Base-by-base conservation (phyloP, 1,284 basidiomycete genomes). In the Melampsora americana region DNA sequence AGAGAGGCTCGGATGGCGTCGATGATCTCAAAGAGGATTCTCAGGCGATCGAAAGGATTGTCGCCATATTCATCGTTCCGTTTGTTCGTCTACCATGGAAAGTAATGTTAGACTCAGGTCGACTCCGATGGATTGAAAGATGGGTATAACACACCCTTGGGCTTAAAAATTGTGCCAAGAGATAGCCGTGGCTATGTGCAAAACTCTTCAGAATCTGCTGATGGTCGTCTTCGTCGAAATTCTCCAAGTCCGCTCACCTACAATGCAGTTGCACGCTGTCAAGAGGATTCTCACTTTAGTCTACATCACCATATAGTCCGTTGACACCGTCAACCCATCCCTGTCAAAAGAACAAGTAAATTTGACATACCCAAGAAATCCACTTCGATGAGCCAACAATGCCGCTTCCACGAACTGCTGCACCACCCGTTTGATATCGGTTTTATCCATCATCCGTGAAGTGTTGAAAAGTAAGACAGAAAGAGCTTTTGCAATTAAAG, bases 21-120 rank as follows among this genome's bases (percentile, higher is more conserved):
- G 53, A 70, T 61, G 42, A 70, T 70, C 30, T 70, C 53, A 50
- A 70, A 70, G 14, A 70, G 35, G 18, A 70, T 39, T 50, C 56
- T 59, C 6, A 70, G 50, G 12, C 56, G 50, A 61, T 70, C 61
- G 3, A 1, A 28, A 3, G 53, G 18, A 23, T 1, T 59, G 26
- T 35, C n/a, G 6, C 68, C 68, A 56, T 70, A 70, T 35, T 70
- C 68, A 61, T 70, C 68, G 3, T 14, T 32, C 2, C 68, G 50
- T 30, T 60, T 50, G 42, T 70, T 70, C 20, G 68, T 70, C 68
- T 70, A 61, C 26, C 14, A 66, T 32, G 12, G 0, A 66, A 32
- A 9, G 16, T 2, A 2, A 20, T 46, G 32, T 1, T 6, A 44
- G 20, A 26, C 11, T 56, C 53, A 23, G n/a, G 32, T 62, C 32